Evolutionary conservation across 768 basidiomycete species (phyloP).

Genomic region (Boletus tomentosulus): DNA sequence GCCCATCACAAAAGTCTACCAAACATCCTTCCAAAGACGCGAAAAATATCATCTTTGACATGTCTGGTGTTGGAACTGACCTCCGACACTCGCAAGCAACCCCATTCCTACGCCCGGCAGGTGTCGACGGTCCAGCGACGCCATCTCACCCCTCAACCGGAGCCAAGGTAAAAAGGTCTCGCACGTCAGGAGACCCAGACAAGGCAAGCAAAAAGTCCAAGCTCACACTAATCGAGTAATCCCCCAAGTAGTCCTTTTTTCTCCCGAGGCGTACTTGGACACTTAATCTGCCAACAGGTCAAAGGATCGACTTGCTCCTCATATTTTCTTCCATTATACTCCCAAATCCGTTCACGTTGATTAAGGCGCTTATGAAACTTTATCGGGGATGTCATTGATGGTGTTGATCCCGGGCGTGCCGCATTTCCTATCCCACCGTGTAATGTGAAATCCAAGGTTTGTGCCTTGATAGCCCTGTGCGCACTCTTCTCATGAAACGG

Average conservation of each 20-base stretch:
- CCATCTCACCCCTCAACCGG: slow-evolving; percentile 1
- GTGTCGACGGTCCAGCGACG: slow-evolving; percentile 18
- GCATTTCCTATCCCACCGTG: slow-evolving; percentile 16
- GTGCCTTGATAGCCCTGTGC: slow-evolving; percentile 21
- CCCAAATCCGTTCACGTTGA: slow-evolving; percentile 2
- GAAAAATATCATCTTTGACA: slow-evolving; percentile 44
- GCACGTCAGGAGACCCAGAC: slow-evolving; percentile 14
- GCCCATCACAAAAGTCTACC: background rate
- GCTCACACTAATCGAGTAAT: slow-evolving; percentile 23
- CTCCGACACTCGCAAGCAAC: slow-evolving; percentile 31
- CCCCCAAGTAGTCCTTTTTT: slow-evolving; percentile 14
- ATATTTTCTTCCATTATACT: slow-evolving; percentile 1
- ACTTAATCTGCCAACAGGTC: slow-evolving; percentile 17
- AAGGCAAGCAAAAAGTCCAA: slow-evolving; percentile 25
- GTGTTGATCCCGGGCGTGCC: slow-evolving; percentile 25
- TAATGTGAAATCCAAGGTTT: slow-evolving; percentile 21
- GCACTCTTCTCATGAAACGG: slow-evolving; percentile 17
- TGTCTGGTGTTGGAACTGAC: slow-evolving; percentile 46
- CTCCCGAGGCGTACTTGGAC: slow-evolving; percentile 11
- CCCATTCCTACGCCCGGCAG: slow-evolving; percentile 20
- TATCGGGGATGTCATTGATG: slow-evolving; percentile 23
- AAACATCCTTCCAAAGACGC: slow-evolving; percentile 36
- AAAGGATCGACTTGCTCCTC: slow-evolving; percentile 16
- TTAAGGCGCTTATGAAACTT: slow-evolving; percentile 27
- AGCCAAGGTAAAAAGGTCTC: slow-evolving; percentile 19